Evolutionary conservation across 2,329 filamentous ascomycete species (phyloP), one percentile per base, ranked within the genome.

Genomic region (Capronia coronata): DNA sequence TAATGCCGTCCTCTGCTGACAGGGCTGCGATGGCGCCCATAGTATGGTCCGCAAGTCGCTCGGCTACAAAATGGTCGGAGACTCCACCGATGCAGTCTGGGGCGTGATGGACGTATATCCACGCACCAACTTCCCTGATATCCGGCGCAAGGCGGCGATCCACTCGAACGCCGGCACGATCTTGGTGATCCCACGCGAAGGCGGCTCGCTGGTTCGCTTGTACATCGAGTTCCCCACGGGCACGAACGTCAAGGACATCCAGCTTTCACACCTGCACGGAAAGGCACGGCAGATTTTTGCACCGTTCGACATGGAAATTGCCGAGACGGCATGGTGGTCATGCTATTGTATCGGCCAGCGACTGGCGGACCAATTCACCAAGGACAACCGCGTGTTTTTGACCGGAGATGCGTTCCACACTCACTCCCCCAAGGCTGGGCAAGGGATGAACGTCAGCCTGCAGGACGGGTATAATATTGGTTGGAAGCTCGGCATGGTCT

Each of bases 311-410:
- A 68, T 82, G 54, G 74, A 79, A 0, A 72, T 80, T 44, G 70
- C 70, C 1, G 73, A 75, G 46, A 80, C 78, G 2, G 61, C 66
- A 2, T 87, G 84, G 82, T 87, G 86, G 68, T 83, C 82, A 39
- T 79, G 81, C 37, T 87, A 86, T 63, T 76, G 81, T 58, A 82
- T 86, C 49, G 80, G 82, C 9, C 83, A 86, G 68, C 78, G 85
- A 14, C 76, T 88, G 18, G 85, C 84, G 1, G 79, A 79, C 57
- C 75, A 78, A 40, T 89, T 88, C 68, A 77, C 79, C 57, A 79
- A 84, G 60, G 72, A 77, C 40, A 69, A 80, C 52, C 75, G 79
- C 13, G 76, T 84, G n/a, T 87, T 87, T 64, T 70, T 87, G 32
- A 79, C 80, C 10, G 82, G 82, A 13, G 83, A 87, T 61, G 82